These are phyloP conservation scores for Cryphonectria parasitica DNA, from an alignment of 2,329 filamentous ascomycete species.

Conservation along the genomic window DNA sequence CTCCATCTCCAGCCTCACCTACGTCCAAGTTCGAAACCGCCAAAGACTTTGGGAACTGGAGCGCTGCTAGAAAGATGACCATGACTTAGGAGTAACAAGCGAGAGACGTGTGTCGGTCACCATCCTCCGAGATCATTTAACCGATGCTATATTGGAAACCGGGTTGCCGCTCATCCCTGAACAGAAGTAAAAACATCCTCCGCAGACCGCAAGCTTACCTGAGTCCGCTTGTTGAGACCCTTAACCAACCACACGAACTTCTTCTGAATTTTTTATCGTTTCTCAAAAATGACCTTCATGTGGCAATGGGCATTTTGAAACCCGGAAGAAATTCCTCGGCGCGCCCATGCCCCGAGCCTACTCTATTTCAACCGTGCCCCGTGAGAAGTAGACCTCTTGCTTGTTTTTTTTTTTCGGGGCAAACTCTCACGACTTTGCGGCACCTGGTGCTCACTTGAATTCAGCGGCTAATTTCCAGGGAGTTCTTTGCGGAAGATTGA, in stretches of 20 bases:
- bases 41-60: neutral
- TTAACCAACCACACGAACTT: neutral
- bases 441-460: neutral
- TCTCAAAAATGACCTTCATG: neutral
- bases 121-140: slow-evolving; percentile 24
- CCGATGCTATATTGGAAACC: slow-evolving; percentile 16
- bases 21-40: neutral
- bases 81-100: neutral
- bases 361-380: neutral
- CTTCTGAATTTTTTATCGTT: neutral
- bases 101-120: slow-evolving; percentile 7
- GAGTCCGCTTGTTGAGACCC: neutral
- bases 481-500: neutral
- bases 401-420: no score
- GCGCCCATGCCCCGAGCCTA: neutral
- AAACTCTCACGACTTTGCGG: neutral
- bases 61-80: neutral
- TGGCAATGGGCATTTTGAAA: neutral
- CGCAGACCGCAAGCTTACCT: neutral
- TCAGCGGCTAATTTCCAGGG: neutral
- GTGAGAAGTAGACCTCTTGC: neutral
- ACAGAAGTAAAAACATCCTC: slow-evolving; percentile 9
- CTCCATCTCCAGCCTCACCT: neutral
- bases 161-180: neutral
- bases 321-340: neutral